Evolutionary conservation across 2,329 filamentous ascomycete species (phyloP).

Genomic region (Penicillium sp.): DNA sequence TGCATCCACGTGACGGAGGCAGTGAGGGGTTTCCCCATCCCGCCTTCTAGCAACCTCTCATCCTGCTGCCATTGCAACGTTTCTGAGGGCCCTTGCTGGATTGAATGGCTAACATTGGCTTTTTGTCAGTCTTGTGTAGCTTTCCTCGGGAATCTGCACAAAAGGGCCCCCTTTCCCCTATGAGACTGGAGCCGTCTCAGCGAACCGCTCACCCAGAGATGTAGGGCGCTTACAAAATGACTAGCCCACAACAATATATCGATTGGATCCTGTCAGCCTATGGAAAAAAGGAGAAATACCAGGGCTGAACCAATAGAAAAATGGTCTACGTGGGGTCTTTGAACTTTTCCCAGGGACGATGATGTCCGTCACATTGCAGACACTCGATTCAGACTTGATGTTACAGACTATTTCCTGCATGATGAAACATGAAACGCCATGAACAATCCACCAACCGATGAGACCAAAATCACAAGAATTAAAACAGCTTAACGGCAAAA

Average conservation of each 20-base stretch:
- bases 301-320: conserved; percentile 22
- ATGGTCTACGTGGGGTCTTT: conserved; percentile 28
- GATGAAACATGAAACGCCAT: conserved; percentile 34
- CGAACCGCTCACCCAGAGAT: conserved; percentile 35
- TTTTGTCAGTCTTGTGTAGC: conserved; percentile 5
- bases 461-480: conserved; percentile 22
- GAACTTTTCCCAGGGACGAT: conserved; percentile 9
- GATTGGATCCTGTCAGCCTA: conserved; percentile 30
- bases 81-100: not conserved
- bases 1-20: conserved; percentile 18
- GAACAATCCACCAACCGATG: conserved; percentile 17
- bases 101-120: conserved; percentile 8
- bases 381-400: conserved; percentile 30
- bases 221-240: conserved; percentile 39
- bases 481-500: conserved; percentile 19
- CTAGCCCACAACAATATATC: conserved; percentile 29
- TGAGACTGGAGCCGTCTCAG: conserved; percentile 29
- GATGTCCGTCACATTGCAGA: conserved; percentile 28
- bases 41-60: conserved; percentile 10
- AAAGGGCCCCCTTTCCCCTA: conserved; percentile 6
- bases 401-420: conserved; percentile 24
- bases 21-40: conserved; percentile 23
- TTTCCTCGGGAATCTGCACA: conserved; percentile 12
- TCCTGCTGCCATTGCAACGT: conserved; percentile 7
- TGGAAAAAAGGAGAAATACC: conserved; percentile 16